Conservation (phyloP, 495 filamentous ascomycete genomes). For the Amorphotheca resinae region DNA sequence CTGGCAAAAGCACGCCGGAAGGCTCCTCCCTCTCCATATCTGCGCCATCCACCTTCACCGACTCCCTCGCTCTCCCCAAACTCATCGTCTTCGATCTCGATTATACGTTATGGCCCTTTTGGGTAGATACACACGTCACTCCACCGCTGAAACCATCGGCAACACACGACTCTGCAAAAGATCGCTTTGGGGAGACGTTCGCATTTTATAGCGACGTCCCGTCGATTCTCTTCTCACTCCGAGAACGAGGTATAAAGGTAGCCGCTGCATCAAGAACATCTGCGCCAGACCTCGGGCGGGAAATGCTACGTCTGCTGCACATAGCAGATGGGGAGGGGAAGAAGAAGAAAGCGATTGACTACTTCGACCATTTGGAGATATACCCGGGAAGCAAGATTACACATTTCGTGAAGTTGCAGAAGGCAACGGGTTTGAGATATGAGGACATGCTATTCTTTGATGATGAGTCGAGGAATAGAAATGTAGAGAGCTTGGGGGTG, state of each 20-base stretch:
- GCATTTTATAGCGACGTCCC: slow-evolving; percentile 74
- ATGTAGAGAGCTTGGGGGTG: slow-evolving; percentile 76
- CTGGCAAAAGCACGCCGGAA: slow-evolving; percentile 3
- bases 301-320: slow-evolving; percentile 66
- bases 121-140: slow-evolving; percentile 86
- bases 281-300: slow-evolving; percentile 64
- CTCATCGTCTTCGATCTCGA: slow-evolving; percentile 89
- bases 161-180: slow-evolving; percentile 37
- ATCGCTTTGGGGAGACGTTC: slow-evolving; percentile 63
- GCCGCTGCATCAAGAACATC: slow-evolving; percentile 75
- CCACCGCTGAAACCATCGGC: slow-evolving; percentile 59
- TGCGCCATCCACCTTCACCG: slow-evolving; percentile 51
- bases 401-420: slow-evolving; percentile 65
- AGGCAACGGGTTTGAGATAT: slow-evolving; percentile 52
- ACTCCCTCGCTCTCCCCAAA: slow-evolving; percentile 67
- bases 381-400: slow-evolving; percentile 77
- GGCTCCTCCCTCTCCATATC: slow-evolving; percentile 1
- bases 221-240: slow-evolving; percentile 51
- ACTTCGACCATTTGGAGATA: slow-evolving; percentile 82
- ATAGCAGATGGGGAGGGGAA: slow-evolving; percentile 38
- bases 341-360: slow-evolving; percentile 47
- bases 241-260: slow-evolving; percentile 43
- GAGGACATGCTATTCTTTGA: slow-evolving; percentile 95
- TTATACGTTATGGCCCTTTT: slow-evolving; percentile 97
- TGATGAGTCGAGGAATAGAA: slow-evolving; percentile 75